phyloP scores from a whole-genome alignment of 768 basidiomycete genomes.

The Pleurotus cornucopiae region DNA sequence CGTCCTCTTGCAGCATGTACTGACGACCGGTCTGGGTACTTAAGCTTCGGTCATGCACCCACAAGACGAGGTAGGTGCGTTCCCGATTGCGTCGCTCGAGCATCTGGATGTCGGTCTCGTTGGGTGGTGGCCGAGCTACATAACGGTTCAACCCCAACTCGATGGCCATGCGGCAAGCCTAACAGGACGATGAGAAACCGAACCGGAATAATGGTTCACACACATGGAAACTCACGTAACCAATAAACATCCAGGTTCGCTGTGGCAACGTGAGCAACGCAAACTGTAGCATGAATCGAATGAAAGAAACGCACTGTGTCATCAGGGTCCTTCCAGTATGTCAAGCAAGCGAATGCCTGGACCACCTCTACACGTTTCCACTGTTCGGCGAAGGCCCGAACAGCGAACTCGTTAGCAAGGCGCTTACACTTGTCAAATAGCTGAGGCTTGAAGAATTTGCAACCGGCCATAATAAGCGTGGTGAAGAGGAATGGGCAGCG shows the following conservation, averaged over 20 bases:
- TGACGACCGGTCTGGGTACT: constrained; percentile 82
- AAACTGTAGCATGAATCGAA: neutral
- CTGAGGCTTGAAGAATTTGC: constrained; percentile 76
- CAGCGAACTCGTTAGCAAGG: constrained; percentile 70
- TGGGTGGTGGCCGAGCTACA: constrained; percentile 43
- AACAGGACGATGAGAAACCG: constrained; percentile 9
- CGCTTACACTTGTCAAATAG: constrained; percentile 65
- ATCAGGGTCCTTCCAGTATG: constrained; percentile 87
- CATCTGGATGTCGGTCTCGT: constrained; percentile 62
- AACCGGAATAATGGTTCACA: neutral
- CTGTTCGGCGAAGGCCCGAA: constrained; percentile 73
- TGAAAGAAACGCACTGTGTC: constrained; percentile 55
- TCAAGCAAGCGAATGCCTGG: constrained; percentile 85
- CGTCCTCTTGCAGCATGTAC: constrained; percentile 89
- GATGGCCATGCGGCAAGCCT: constrained; percentile 88
- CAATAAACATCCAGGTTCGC: constrained; percentile 87
- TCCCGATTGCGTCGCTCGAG: constrained; percentile 82
- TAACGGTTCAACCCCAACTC: constrained; percentile 79
- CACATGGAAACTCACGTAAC: constrained; percentile 52
- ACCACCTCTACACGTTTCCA: constrained; percentile 83
- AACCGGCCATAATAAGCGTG: constrained; percentile 76
- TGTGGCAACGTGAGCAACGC: constrained; percentile 20
- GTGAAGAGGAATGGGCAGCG: constrained; percentile 84
- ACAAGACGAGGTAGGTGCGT: constrained; percentile 81
- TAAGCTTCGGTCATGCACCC: constrained; percentile 81